phyloP scores from a whole-genome alignment of 192 early-diverging fungal genomes.

The Gamsiella multidivaricata region DNA sequence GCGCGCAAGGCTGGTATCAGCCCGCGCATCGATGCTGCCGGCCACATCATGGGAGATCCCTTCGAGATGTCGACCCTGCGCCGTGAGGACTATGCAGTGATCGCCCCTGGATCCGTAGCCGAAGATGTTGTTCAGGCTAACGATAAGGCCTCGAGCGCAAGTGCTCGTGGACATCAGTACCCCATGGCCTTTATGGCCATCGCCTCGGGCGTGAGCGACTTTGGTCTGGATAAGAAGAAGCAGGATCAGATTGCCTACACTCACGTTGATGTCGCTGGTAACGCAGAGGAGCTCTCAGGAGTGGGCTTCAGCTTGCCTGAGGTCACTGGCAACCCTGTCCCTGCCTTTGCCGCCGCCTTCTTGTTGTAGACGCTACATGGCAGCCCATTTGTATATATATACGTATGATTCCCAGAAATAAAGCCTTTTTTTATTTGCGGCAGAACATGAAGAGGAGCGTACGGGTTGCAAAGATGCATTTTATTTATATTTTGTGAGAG shows the following conservation, averaged over 20 bases:
- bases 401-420: too few species aligned
- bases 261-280: slow-evolving; percentile 88
- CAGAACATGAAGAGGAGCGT: too few species aligned
- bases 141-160: slow-evolving; percentile 74
- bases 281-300: slow-evolving; percentile 72
- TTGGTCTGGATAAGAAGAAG: slow-evolving; percentile 70
- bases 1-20: slow-evolving; percentile 72
- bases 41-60: slow-evolving; percentile 79
- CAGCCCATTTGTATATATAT: too few species aligned
- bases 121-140: slow-evolving; percentile 92
- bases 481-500: too few species aligned
- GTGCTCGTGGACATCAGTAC: slow-evolving; percentile 86
- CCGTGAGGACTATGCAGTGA: slow-evolving; percentile 78
- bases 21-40: slow-evolving; percentile 69
- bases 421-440: too few species aligned
- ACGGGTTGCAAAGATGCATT: too few species aligned
- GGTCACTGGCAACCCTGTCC: slow-evolving; percentile 82
- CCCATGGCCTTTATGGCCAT: slow-evolving; percentile 86
- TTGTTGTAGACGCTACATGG: slow-evolving; percentile 62
- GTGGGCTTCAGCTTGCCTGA: slow-evolving; percentile 73
- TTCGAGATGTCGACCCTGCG: slow-evolving; percentile 86
- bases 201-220: slow-evolving; percentile 79
- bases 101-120: slow-evolving; percentile 69
- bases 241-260: slow-evolving; percentile 78
- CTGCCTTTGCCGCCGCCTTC: slow-evolving; percentile 80